phyloP scores from a whole-genome alignment of 805 yeast genomes.

The Metschnikowia gelsemii region DNA sequence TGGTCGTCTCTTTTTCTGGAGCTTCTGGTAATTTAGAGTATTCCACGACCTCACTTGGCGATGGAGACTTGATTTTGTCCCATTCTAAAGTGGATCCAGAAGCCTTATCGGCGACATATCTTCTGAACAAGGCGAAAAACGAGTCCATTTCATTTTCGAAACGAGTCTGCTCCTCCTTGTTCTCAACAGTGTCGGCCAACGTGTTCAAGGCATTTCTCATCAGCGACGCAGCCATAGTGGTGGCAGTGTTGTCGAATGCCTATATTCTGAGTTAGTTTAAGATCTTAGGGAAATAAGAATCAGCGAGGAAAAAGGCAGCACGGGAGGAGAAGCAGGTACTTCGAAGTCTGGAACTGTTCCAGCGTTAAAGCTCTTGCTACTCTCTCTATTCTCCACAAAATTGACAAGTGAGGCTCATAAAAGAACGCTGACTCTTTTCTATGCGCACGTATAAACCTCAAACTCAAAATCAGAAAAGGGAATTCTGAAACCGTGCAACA shows the following conservation, averaged over 20 bases:
- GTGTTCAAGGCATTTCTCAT: conserved; percentile 95
- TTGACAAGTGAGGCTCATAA: no score
- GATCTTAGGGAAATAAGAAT: neutral
- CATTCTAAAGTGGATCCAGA: conserved; percentile 81
- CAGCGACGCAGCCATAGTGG: conserved; percentile 94
- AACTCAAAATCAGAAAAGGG: no score
- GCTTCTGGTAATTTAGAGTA: conserved; percentile 50
- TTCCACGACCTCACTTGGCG: conserved; percentile 82
- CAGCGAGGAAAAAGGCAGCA: neutral
- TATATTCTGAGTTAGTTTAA: conserved; percentile 25
- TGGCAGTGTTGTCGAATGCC: conserved; percentile 93
- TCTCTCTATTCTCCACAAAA: no score
- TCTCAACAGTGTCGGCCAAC: conserved; percentile 78
- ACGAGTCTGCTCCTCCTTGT: conserved; percentile 45
- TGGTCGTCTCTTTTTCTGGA: conserved; percentile 31
- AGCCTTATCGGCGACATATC: conserved; percentile 88
- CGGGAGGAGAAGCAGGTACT: no score
- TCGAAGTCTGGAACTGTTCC: neutral
- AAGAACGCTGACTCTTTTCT: no score
- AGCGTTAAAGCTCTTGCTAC: no score
- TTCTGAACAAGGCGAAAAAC: conserved; percentile 88
- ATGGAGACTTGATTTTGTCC: conserved; percentile 94
- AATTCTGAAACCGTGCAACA: no score
- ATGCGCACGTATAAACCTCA: no score
- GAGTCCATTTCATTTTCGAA: conserved; percentile 94